Percentiles rank a stretch among this genome's conserved stretches.
Conservation (phyloP, 768 basidiomycete genomes). For the Lyophyllum decastes region DNA sequence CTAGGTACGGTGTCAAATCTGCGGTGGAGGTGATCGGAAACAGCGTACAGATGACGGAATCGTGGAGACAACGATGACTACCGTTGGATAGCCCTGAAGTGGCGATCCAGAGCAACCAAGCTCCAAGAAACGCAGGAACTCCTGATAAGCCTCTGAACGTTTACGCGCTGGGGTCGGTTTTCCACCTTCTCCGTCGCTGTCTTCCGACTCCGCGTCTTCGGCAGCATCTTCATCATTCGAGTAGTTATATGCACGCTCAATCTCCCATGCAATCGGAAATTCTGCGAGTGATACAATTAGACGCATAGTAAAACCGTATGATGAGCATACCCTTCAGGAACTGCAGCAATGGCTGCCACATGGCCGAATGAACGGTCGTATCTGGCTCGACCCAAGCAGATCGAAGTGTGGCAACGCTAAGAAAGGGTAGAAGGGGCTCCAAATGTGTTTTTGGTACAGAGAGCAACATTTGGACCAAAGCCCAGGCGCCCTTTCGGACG, state of each 20-base stretch:
- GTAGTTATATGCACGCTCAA: slow-evolving; percentile 37
- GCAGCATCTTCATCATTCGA: slow-evolving; percentile 27
- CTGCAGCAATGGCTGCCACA: slow-evolving; percentile 72
- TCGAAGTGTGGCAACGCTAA: slow-evolving; percentile 63
- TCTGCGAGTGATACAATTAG: slow-evolving; percentile 37
- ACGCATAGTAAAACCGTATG: background rate
- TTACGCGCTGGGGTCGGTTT: slow-evolving; percentile 3
- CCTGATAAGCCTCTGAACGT: slow-evolving; percentile 54
- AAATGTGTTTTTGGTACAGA: slow-evolving; percentile 40
- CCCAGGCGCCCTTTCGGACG: slow-evolving; percentile 75
- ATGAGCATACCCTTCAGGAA: slow-evolving; percentile 68
- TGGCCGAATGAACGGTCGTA: slow-evolving; percentile 57
- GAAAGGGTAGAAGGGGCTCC: slow-evolving; percentile 36
- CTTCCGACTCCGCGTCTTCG: slow-evolving; percentile 34
- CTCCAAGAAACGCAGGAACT: slow-evolving; percentile 80
- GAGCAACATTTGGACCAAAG: slow-evolving; percentile 47
- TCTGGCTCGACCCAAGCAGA: slow-evolving; percentile 75
- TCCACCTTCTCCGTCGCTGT: slow-evolving; percentile 30
- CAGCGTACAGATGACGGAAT: slow-evolving; percentile 65
- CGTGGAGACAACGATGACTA: slow-evolving; percentile 81
- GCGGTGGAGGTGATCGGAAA: background rate
- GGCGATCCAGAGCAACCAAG: slow-evolving; percentile 81
- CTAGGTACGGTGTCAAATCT: slow-evolving; percentile 15
- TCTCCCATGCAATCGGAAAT: slow-evolving; percentile 64
- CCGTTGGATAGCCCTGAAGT: slow-evolving; percentile 76